Evolutionary conservation across 305 asterid species (phyloP), one percentile per base, ranked within the genome.

Genomic region (Rubia tinctorum): DNA sequence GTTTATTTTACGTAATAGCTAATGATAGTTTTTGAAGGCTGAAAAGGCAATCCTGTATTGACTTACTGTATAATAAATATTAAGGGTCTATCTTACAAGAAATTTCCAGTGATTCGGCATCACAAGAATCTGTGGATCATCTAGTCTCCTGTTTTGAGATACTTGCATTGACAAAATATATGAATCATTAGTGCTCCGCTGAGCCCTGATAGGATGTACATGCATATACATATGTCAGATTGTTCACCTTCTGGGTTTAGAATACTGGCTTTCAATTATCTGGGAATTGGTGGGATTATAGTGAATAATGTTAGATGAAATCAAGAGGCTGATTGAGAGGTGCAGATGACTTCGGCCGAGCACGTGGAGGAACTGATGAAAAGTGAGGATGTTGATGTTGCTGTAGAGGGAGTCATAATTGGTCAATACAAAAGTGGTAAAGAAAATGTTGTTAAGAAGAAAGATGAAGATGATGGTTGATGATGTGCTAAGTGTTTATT

Each of bases 301-400:
- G 82, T 8, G 80, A 7, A 3, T 4, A 0, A 45, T 49, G 1
- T 47, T 85, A 69, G 5, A 43, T 2, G 77, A 85, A 64, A 84
- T 88, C 69, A 75, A 69, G 66, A 64, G 40, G 65, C 34, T 30
- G 34, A 30, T 30, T 30, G 34, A 30, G 34, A 30, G 34, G 34
- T 82, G 3, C 37, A 87, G 73, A 80, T 80, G 13, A 80, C 89
- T 7, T 93, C 95, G 2, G 93, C 93, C 4, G 97, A 87, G 69
- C 71, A 86, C 17, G 97, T 93, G 1, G 95, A 91, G 76, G 88
- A 89, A 49, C 81, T 91, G 75, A 87, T 91, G 95, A 86, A 88
- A 70, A 86, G 71, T 44, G 93, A 88, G 66, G 87, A 84, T 61
- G 79, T 65, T n/a, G 87, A 88, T 55, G 75, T 74, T 51, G 91